Evolutionary conservation across 495 filamentous ascomycete species (phyloP), one percentile per base, ranked within the genome.

Genomic region (Friedmanniomyces simplex): DNA sequence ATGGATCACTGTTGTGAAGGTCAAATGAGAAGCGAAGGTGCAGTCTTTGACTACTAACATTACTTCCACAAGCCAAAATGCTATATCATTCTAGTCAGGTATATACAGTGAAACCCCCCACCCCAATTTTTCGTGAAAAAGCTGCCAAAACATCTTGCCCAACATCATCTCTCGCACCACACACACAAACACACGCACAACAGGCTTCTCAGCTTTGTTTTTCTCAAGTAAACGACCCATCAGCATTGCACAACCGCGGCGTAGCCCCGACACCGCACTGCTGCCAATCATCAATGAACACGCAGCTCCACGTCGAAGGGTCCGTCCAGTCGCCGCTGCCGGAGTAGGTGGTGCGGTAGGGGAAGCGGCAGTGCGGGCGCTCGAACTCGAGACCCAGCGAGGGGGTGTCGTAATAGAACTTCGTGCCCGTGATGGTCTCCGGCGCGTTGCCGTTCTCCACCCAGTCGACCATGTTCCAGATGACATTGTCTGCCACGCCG

Each of bases 391-490:
- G 64, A 16, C 72, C 73, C 39, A 63, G 34, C 0, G 32, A 34
- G 12, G 58, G 69, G 25, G 52, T 59, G 26, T 76, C 75, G 63
- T 75, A 66, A 4, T 71, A 63, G 52, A 78, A 81, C 60, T 81
- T 82, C 0, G 77, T 75, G 11, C 79, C 79, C 30, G 69, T 60
- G 21, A 83, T 69, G n/a, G 67, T 73, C n/a, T 81, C 78, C 0
- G 81, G 81, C 1, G 79, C 72, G 24, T 71, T 68, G 0, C 74
- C 77, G 1, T 79, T 68, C 66, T 85, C 82, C 1, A 84, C 80
- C 82, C 81, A 84, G n/a, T 67, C 63, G 8, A 83, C 79, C 63
- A 85, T 68, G 4, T 79, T 76, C 61, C 73, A 76, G 48, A 60
- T 25, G 42, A 60, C 32, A 26, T 60, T 60, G 26, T 34, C 57